Base-by-base conservation (phyloP, 106 monocot species). In the Phalaenopsis aphrodite region DNA sequence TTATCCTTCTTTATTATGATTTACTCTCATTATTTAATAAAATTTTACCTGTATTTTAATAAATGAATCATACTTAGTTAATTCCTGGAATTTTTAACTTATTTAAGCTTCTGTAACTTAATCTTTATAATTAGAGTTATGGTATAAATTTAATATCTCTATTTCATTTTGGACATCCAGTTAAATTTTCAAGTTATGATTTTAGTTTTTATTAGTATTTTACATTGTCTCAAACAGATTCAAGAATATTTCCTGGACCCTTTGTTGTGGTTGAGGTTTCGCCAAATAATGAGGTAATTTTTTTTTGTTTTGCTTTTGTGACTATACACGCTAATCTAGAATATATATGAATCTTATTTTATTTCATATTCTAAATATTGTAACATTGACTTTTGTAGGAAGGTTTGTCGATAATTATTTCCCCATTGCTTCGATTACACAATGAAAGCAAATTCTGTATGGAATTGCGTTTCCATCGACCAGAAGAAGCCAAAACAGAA, bases 361-460 rank as follows among this genome's bases (percentile, higher is more conserved):
- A 38, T 71, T 14, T 39, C 15, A 39, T 17, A 15, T 71, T 41
- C 39, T 71, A 38, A 21, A 18, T 78, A 39, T 55, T 81, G 8
- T 77, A 55, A 77, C 1, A 42, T 81, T 78, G 61, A 75, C 36
- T 78, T 72, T 48, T 86, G 37, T 83, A 93, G 95, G 91, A 93
- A 81, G 93, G 93, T 42, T 66, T 91, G 72, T 86, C 78, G n/a
- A 78, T 95, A 81, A 46, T 81, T 68, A 84, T 93, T 74, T 88
- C 87, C 83, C 93, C 95, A 42, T 84, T 95, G 52, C 75, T 89
- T 73, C 85, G 81, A 58, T 86, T 93, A 84, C 89, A 87, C 75
- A 95, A 95, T 85, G 89, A 88, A 82, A 91, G 88, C 71, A 89
- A 82, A 38, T 88, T 95, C 76, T 64, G 88, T n/a, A 73, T 93